Evolutionary conservation across 495 filamentous ascomycete genomes (phyloP).

Genomic region (Talaromyces nanjingensis): DNA sequence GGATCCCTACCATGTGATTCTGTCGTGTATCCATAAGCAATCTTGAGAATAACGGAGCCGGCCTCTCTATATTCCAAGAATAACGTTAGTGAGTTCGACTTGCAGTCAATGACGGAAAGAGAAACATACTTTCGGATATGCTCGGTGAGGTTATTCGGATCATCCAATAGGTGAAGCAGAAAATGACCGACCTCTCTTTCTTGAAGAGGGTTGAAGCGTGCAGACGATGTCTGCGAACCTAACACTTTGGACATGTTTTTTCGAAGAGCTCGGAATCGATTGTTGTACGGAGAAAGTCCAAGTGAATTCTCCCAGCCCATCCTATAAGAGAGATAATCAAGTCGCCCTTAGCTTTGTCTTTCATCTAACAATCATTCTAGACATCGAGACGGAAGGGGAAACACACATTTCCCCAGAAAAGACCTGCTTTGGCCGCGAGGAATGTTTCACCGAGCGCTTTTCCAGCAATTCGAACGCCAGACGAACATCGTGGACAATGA

Average conservation of each 20-base stretch:
- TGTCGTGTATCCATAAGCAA: conserved; percentile 42
- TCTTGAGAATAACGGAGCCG: conserved; percentile 38
- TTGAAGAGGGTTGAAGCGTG: conserved; percentile 30
- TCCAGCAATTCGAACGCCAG: conserved; percentile 39
- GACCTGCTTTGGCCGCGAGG: conserved; percentile 28
- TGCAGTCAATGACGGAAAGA: neutral
- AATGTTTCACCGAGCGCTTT: conserved; percentile 37
- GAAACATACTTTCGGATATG: conserved; percentile 34
- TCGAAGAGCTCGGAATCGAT: conserved; percentile 31
- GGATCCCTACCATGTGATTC: conserved; percentile 33
- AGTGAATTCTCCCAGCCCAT: conserved; percentile 28
- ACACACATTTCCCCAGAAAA: conserved; percentile 37
- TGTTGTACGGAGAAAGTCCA: conserved; percentile 28
- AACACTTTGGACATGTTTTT: conserved; percentile 29
- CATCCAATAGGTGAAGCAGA: conserved; percentile 31
- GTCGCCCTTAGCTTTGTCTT: neutral
- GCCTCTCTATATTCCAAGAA: conserved; percentile 18
- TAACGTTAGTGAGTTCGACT: neutral
- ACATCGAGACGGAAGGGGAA: neutral
- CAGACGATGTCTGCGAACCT: conserved; percentile 22
- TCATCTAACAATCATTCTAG: neutral
- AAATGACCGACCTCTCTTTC: conserved; percentile 34
- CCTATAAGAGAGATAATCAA: neutral
- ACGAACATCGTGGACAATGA: conserved; percentile 40
- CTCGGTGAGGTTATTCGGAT: conserved; percentile 25